A percentile compares a stretch with the other conserved stretches of the same genome.
Evolutionary conservation across 768 basidiomycete genomes (phyloP).

Genomic region (Phylloporus arenicola): DNA sequence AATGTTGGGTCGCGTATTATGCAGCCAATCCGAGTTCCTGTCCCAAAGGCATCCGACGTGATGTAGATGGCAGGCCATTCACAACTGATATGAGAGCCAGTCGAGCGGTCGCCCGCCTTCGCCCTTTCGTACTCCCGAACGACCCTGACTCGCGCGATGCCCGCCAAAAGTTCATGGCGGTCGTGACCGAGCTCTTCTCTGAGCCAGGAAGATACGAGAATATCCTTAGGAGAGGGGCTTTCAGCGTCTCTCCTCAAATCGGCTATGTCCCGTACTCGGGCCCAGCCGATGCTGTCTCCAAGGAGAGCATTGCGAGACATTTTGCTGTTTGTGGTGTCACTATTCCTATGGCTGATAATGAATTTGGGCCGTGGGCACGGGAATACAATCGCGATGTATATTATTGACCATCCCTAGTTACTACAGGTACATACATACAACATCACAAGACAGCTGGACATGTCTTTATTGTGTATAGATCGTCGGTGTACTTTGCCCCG

Average conservation of each 20-base stretch:
- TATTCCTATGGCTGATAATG: constrained; percentile 29
- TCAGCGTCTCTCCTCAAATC: constrained; percentile 32
- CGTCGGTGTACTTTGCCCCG: constrained; percentile 1
- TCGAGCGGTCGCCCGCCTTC: constrained; percentile 44
- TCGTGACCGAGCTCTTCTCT: constrained; percentile 38
- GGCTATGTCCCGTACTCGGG: constrained; percentile 30
- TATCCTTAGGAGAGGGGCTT: constrained; percentile 30
- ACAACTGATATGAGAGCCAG: constrained; percentile 43
- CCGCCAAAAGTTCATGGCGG: constrained; percentile 37
- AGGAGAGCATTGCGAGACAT: constrained; percentile 35
- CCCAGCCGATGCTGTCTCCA: constrained; percentile 24
- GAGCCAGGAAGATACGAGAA: constrained; percentile 37
- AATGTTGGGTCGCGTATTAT: constrained; percentile 43
- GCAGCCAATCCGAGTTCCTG: constrained; percentile 40
- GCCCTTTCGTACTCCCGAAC: constrained; percentile 32
- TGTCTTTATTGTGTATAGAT: constrained; percentile 22
- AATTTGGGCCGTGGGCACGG: constrained; percentile 37
- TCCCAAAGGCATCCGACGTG: constrained; percentile 44
- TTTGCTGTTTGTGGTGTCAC: constrained; percentile 40
- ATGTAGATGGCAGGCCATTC: constrained; percentile 33
- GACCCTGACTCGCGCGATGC: constrained; percentile 31
- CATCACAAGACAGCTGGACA: constrained; percentile 22
- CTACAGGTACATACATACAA: constrained; percentile 13
- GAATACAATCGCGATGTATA: constrained; percentile 30
- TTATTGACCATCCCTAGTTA: constrained; percentile 17